Percentiles rank a stretch among this genome's conserved stretches.
These are phyloP conservation scores for Rhizophagus clarus DNA, from an alignment of 192 early-diverging fungal genomes.

Conservation along the genomic window DNA sequence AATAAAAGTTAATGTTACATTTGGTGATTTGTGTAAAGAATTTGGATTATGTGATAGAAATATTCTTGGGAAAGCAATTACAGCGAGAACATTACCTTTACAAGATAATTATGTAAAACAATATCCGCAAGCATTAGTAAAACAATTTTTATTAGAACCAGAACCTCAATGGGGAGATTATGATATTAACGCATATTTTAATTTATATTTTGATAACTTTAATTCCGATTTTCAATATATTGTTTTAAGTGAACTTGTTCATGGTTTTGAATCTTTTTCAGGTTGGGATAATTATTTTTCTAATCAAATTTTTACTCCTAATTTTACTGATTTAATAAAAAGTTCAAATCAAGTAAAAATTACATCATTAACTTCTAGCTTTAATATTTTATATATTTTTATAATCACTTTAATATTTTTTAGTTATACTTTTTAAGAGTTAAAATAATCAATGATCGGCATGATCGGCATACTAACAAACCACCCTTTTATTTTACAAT, in stretches of 20 bases:
- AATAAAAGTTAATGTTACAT: constrained; percentile 40
- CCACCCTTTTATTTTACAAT: too few relatives aligned
- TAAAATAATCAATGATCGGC: too few relatives aligned
- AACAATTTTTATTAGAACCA: constrained; percentile 35
- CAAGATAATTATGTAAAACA: constrained; percentile 37
- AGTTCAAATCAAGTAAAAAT: not conserved
- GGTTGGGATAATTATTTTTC: constrained; percentile 33
- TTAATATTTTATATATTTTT: not conserved
- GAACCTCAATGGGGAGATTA: constrained; percentile 33
- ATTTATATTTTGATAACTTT: constrained; percentile 31
- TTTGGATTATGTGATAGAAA: not conserved
- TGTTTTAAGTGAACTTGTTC: constrained; percentile 39
- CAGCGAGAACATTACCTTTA: constrained; percentile 38
- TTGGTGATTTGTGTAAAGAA: constrained; percentile 35
- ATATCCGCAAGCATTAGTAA: constrained; percentile 45
- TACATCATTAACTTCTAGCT: not conserved
- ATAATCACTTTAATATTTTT: not conserved
- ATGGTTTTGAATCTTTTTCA: constrained; percentile 45
- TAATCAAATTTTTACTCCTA: not conserved
- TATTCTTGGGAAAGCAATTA: constrained; percentile 31
- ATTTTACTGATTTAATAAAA: constrained; percentile 22
- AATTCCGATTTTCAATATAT: constrained; percentile 37
- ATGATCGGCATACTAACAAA: too few relatives aligned
- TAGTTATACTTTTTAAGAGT: too few relatives aligned
- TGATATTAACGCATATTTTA: constrained; percentile 43